Base-by-base conservation (phyloP, 345 rosid genomes). In the Syzygium aromaticum region DNA sequence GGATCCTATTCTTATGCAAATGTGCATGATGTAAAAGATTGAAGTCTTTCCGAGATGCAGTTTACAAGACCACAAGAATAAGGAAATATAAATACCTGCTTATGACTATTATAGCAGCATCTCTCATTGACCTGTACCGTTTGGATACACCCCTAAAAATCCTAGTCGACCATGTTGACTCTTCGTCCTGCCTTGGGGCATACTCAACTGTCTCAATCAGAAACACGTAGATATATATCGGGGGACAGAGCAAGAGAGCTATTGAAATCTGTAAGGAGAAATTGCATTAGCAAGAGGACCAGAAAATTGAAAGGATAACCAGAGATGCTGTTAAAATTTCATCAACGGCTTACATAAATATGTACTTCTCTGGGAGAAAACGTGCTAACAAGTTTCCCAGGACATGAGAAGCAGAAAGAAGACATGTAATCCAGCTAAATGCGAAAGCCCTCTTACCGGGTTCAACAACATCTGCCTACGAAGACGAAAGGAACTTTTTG, bases 401-500 rank as follows among this genome's bases (percentile, higher is more conserved):
- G 86, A 93, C 88, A 84, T 92, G 93, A 12, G 95, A 92, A 85
- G 93, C 91, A 51, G 94, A 93, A 86, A 89, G 89, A 54, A 92
- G 87, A 16, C 94, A 94, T 0, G 94, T 92, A 28, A 92, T 92
- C 95, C 93, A 93, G 84, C 94, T 89, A 89, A 93, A 92, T 19
- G 90, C 93, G 7, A 91, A 84, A 61, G 93, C 91, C 88, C 95
- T 91, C 87, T 89, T 93, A 46, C 88, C 87, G 12, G 89, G 90
- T 22, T 85, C 73, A 84, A 92, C 87, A 53, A 93, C 77, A 91
- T 93, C 94, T 56, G 95, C 95, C 95, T 92, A 86, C 77, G 63
- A 80, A 88, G 84, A 73, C 52, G 77, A 90, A 53, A 86, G 64
- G 22, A 87, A 88, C 87, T n/a, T 88, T 8, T 10, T 22, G 64